Base-by-base conservation (phyloP, 164 flowering plant genomes). In the Cinnamomum chago region DNA sequence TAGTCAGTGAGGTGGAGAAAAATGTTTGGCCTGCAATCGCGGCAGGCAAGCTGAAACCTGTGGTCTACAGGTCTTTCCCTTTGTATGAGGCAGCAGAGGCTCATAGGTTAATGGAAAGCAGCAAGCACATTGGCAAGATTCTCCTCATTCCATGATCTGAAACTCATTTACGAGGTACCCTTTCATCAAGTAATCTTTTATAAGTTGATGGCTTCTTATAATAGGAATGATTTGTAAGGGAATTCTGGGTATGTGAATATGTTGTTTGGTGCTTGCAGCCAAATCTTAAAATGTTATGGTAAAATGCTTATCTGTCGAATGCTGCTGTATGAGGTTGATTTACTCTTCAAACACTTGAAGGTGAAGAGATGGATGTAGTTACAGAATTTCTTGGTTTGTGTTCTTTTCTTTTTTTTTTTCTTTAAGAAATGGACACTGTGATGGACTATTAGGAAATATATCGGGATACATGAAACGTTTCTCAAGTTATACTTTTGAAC, bases 11-110 rank as follows among this genome's bases (percentile, higher is more conserved):
- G 74, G 97, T 95, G 68, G 97, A 91, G 88, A 87, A 93, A 86
- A 83, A 89, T 78, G 95, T 91, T 47, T 95, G 98, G 97, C 97
- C 97, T 10, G 97, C 93, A 68, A 86, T 95, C 10, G 85, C 74
- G 9, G 86, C 79, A 1, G 93, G 94, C 3, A 85, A 88, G 84
- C 89, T 95, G 79, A 95, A 91, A 81, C 93, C 97, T 12, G 82
- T 92, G 17, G 79, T 95, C 7, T 82, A 86, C 83, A 88, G 88
- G 76, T 72, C 72, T 51, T 80, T 89, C 12, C 89, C 86, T 7
- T 72, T 93, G 72, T 80, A 84, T 35, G 89, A 91, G 73, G 97
- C 94, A 77, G 93, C 86, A 50, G 97, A 88, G 65, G 97, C 85
- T 67, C 97, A 94, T 78, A 81, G 65, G 76, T 78, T 90, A 23